Percentiles rank a stretch among this genome's conserved stretches.
phyloP scores from a whole-genome alignment of 345 rosid species.

The Stellera chamaejasme region DNA sequence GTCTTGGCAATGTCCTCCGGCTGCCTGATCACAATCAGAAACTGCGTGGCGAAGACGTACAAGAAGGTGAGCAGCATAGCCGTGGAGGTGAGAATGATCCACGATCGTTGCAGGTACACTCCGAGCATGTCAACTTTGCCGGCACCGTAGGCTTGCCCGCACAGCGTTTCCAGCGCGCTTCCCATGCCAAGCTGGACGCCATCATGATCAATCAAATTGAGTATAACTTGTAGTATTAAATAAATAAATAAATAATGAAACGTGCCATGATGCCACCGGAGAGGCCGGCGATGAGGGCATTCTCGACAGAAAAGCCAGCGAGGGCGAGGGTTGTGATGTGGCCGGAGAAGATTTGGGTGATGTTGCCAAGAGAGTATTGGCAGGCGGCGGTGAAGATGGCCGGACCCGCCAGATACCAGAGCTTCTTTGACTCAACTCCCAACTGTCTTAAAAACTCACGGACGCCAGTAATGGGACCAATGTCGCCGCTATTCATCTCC shows the following conservation, averaged over 20 bases:
- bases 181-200: slow-evolving; percentile 78
- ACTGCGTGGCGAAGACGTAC: slow-evolving; percentile 47
- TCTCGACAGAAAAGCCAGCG: slow-evolving; percentile 80
- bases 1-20: slow-evolving; percentile 47
- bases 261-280: slow-evolving; percentile 72
- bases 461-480: slow-evolving; percentile 38
- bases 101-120: slow-evolving; percentile 78
- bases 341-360: slow-evolving; percentile 72
- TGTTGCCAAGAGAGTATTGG: slow-evolving; percentile 94
- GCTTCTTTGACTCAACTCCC: slow-evolving; percentile 40
- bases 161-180: slow-evolving; percentile 86
- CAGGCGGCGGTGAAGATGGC: slow-evolving; percentile 78
- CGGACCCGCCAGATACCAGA: slow-evolving; percentile 87
- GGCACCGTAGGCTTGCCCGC: slow-evolving; percentile 90
- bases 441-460: slow-evolving; percentile 48
- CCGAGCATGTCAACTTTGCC: slow-evolving; percentile 79
- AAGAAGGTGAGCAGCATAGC: slow-evolving; percentile 41
- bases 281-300: slow-evolving; percentile 86
- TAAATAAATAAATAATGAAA: background rate
- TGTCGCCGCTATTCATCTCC: slow-evolving; percentile 31
- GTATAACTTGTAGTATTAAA: background rate
- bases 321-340: slow-evolving; percentile 62
- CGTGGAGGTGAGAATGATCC: slow-evolving; percentile 63
- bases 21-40: slow-evolving; percentile 58
- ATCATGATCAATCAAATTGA: background rate